Base-by-base conservation (phyloP, 139 green algal species). In the Medakamo hakoo region DNA sequence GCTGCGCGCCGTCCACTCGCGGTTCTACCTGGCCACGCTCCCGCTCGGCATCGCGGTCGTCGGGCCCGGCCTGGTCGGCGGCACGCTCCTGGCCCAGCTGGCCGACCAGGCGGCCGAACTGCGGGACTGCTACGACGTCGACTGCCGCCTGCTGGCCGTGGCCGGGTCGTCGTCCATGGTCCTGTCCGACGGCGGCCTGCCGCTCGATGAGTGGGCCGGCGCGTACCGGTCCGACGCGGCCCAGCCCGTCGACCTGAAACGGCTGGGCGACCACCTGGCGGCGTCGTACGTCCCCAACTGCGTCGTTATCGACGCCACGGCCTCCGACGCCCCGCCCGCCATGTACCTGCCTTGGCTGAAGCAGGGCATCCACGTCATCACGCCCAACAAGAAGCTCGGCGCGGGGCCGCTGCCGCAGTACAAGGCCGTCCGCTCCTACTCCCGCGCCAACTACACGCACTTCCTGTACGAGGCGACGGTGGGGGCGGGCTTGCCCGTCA, bases 401-500 rank as follows among this genome's bases (percentile, higher is more conserved):
- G 82, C 73, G 9, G 92, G 92, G 1, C 76, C 82, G 0, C 70
- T 96, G 58, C 67, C 82, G 28, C 78, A 78, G 62, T 98, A 98
- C 80, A 14, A 30, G 19, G 70, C 70, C 4, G 74, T 99, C 28
- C 78, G 86, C 22, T 58, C 80, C 32, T 65, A 93, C 68, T 86
- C 95, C 77, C 67, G 91, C 3, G 74, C 84, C 28, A 85, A 71
- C 27, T 96, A 93, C 84, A 95, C 84, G 62, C 92, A 98, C 72
- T 97, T 90, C 76, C 95, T 97, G 69, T 96, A 95, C 66, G 89
- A 97, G 80, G 85, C 74, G 28, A 94, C 88, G 19, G 91, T 97
- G 16, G 92, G 92, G 24, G 91, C 91, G 16, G 92, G 92, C 27
- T 79, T 98, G 61, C 92, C 92, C 26, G 77, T 98, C 55, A 89